phyloP scores from a whole-genome alignment of 2,329 filamentous ascomycete genomes.

The Trichoderma cornu-damae region DNA sequence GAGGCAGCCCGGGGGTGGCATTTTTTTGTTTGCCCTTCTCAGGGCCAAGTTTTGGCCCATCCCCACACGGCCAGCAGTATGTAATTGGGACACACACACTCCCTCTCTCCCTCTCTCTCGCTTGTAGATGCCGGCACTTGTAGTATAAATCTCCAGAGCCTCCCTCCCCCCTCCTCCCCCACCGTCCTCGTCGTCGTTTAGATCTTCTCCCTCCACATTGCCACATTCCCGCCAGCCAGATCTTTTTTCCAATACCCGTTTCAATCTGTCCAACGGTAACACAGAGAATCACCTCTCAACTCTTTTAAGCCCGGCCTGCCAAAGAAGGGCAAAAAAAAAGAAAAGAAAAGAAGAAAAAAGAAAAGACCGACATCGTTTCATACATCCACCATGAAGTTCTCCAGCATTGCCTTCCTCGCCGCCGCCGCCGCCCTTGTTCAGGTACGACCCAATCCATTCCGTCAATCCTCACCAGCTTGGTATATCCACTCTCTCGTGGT shows the following conservation, averaged over 20 bases:
- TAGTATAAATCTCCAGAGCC: neutral
- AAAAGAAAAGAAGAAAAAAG: too few relatives aligned
- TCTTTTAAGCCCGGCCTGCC: too few relatives aligned
- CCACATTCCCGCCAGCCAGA: neutral
- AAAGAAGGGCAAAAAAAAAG: too few relatives aligned
- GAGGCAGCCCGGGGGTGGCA: neutral
- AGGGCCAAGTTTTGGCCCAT: neutral
- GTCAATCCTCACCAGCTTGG: neutral
- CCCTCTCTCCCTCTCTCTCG: neutral
- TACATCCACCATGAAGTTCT: constrained; percentile 35
- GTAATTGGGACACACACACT: too few relatives aligned
- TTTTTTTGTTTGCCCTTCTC: neutral
- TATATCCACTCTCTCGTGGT: neutral
- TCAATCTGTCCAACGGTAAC: neutral
- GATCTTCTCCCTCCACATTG: neutral
- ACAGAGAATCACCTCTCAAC: neutral
- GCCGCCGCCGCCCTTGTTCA: constrained; percentile 31
- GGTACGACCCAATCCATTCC: constrained; percentile 23
- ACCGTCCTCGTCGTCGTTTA: neutral
- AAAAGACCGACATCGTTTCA: neutral
- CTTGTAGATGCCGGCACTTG: neutral
- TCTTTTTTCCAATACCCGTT: neutral
- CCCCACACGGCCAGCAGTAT: neutral
- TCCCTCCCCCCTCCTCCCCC: neutral
- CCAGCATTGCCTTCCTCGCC: constrained; percentile 30